Evolutionary conservation across 306 rosid genomes (phyloP).

Genomic region (Prunus mira): DNA sequence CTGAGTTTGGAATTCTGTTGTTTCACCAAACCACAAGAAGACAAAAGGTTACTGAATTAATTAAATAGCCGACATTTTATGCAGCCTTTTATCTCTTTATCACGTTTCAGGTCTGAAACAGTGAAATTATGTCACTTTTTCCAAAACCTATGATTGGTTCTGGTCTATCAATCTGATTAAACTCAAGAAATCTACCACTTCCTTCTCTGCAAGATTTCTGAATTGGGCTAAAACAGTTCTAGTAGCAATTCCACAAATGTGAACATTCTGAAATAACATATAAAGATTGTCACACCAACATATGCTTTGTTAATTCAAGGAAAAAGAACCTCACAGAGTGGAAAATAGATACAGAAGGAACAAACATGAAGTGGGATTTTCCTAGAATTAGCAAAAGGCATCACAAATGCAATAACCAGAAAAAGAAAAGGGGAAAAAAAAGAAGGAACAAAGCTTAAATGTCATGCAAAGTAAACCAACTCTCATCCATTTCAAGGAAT

Average conservation of each 20-base stretch:
- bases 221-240: not conserved
- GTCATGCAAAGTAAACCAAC: conserved; percentile 30
- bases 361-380: conserved; percentile 6
- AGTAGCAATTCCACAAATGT: not conserved
- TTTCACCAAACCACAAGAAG: not conserved
- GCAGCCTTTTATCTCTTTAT: not conserved
- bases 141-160: not conserved
- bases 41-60: not conserved
- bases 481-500: conserved; percentile 42
- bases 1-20: not conserved
- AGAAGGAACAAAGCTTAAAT: not conserved
- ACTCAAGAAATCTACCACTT: not conserved
- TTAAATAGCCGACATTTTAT: not conserved
- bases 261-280: not conserved
- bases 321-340: not conserved
- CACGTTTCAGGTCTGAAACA: not conserved
- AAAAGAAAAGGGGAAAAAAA: not conserved
- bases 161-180: not conserved
- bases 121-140: not conserved
- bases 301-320: conserved; percentile 14
- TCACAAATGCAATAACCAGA: not conserved
- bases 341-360: not conserved
- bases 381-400: not conserved
- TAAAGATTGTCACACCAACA: not conserved
- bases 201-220: not conserved